Percentiles rank a stretch among this genome's conserved stretches.
Conservation (phyloP, 1,284 basidiomycete genomes). For the Volvariella surrecta region DNA sequence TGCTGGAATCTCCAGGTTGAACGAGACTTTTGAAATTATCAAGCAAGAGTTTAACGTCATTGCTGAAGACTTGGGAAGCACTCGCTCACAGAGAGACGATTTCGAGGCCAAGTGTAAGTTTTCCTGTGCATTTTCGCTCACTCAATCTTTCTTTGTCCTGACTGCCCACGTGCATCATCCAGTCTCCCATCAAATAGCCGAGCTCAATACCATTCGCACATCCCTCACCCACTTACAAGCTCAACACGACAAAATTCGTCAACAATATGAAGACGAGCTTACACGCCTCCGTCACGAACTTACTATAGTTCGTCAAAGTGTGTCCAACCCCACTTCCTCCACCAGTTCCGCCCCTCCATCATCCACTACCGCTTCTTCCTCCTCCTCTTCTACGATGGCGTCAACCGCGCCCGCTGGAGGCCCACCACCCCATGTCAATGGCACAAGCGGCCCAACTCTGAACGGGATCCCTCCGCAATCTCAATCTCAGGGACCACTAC, state of each 20-base stretch:
- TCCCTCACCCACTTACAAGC: constrained; percentile 27
- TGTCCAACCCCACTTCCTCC: constrained; percentile 8
- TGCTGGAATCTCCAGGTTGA: constrained; percentile 32
- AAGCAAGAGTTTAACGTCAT: constrained; percentile 77
- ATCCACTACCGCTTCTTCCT: constrained; percentile 8
- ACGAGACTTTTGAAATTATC: constrained; percentile 74
- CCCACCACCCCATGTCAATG: no score
- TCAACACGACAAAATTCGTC: constrained; percentile 24
- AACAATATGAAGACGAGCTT: constrained; percentile 27
- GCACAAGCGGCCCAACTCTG: no score
- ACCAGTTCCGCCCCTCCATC: constrained; percentile 15
- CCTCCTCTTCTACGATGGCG: constrained; percentile 5
- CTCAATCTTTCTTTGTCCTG: constrained; percentile 1
- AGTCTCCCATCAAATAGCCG: constrained; percentile 23
- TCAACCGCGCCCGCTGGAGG: no score
- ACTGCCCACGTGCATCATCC: background rate
- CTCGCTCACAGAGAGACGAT: constrained; percentile 77
- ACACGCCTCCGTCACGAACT: constrained; percentile 17
- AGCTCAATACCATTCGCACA: constrained; percentile 25
- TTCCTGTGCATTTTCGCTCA: background rate
- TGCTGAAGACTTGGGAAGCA: constrained; percentile 52
- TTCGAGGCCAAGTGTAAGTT: constrained; percentile 73
- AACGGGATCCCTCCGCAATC: no score
- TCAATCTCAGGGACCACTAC: no score
- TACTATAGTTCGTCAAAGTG: constrained; percentile 14